Base-by-base conservation (phyloP, 2,329 filamentous ascomycete genomes). In the Botrytis fabae region DNA sequence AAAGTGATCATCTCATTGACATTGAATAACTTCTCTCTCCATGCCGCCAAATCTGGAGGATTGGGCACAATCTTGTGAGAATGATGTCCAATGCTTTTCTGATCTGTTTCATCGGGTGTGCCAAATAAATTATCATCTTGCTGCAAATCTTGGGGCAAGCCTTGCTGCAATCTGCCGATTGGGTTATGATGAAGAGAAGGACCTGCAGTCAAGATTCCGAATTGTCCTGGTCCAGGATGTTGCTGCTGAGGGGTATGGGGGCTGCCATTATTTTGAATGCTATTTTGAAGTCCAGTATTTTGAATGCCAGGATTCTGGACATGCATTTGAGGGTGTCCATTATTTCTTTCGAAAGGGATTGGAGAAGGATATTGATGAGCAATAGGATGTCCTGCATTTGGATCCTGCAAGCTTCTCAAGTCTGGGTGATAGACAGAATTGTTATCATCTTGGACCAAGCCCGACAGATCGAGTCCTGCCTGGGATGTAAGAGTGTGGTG, bases 1-100 rank as follows among this genome's bases (percentile, higher is more conserved):
- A 95, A 82, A 20, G 90, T 87, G 74, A 95, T 91, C 63, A 86
- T 88, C 62, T 92, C 90, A 77, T 93, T 89, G n/a, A 94, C 90
- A 78, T 92, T 86, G 81, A 95, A 95, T 63, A 95, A 83, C 78
- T 86, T 90, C 77, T 92, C 85, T 69, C 93, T 85, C 93, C 93
- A 95, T 75, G 85, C 84, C 20, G 88, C 84, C 66, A 95, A 84
- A 76, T 92, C 85, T 4, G 92, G 91, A 57, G 92, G 92, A 78
- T 92, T 84, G 14, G 89, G 81, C 18, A 93, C 85, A 76, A 91
- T 83, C 78, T 85, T 90, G 40, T 82, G 85, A 66, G 85, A 84
- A 73, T 88, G 82, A 78, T 88, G 86, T n/a, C 85, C 85, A 77
- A 86, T 84, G 63, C 83, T 85, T 75, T 83, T 83, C 57, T 83